Evolutionary conservation across 305 asterid species (phyloP).

Genomic region (Fraxinus latifolia): DNA sequence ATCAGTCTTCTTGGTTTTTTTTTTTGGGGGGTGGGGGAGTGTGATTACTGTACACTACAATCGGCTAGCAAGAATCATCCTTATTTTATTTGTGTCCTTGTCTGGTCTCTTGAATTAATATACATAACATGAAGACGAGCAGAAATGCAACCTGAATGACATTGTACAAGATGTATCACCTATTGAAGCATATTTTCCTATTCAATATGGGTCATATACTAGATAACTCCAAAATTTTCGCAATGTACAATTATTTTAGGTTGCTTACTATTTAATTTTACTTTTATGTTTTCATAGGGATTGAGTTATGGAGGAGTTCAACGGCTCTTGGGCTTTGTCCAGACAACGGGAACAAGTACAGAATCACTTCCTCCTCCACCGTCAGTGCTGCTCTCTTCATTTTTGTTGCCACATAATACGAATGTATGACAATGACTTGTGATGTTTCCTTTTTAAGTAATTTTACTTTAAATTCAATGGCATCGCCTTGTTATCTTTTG

Average conservation of each 20-base stretch:
- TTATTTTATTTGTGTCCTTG: background rate
- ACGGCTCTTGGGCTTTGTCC: constrained; percentile 56
- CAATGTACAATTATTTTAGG: background rate
- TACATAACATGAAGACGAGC: background rate
- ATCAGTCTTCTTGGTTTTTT: background rate
- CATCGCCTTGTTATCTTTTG: constrained; percentile 2
- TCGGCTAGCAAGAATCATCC: background rate
- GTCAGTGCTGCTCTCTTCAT: constrained; percentile 54
- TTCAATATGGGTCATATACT: background rate
- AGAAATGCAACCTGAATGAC: background rate
- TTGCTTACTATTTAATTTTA: constrained; percentile 5
- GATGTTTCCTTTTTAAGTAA: constrained; percentile 12
- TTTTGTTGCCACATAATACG: constrained; percentile 49
- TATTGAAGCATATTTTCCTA: background rate
- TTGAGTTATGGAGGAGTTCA: constrained; percentile 63
- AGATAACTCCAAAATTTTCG: background rate
- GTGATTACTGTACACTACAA: background rate
- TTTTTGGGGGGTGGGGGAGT: no score
- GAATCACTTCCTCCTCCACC: constrained; percentile 66
- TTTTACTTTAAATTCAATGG: background rate
- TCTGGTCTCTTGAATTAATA: background rate
- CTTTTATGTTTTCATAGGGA: constrained; percentile 38
- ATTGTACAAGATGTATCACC: background rate
- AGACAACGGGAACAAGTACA: constrained; percentile 51
- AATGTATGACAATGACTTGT: constrained; percentile 45